Conservation (phyloP, 108 stramenopile species). For the Chaetoceros tenuissimus region DNA sequence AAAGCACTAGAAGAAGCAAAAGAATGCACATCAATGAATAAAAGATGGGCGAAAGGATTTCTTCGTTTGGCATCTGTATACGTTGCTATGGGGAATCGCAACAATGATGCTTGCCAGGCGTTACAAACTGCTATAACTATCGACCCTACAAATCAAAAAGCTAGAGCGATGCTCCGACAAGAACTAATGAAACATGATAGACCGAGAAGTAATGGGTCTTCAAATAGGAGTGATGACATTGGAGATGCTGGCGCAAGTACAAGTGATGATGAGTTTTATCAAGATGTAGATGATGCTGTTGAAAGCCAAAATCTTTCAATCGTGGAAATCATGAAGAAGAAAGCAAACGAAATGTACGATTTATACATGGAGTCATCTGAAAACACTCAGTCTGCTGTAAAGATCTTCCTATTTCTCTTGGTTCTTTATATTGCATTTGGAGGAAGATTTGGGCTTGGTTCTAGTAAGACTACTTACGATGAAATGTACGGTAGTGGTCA, state of each 20-base stretch:
- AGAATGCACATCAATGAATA: slow-evolving; percentile 58
- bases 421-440: slow-evolving; percentile 70
- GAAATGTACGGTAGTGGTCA: slow-evolving; percentile 28
- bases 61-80: slow-evolving; percentile 70
- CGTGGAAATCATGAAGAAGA: slow-evolving; percentile 16
- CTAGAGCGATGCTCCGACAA: slow-evolving; percentile 57
- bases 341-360: slow-evolving; percentile 19
- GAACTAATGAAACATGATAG: slow-evolving; percentile 23
- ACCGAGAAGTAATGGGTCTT: not conserved
- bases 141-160: slow-evolving; percentile 46
- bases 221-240: not conserved
- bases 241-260: not conserved
- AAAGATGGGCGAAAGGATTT: slow-evolving; percentile 72
- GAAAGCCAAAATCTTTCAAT: not conserved
- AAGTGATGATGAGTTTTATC: not conserved
- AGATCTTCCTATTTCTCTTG: slow-evolving; percentile 35
- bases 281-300: not conserved
- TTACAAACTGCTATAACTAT: slow-evolving; percentile 58
- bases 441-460: slow-evolving; percentile 68
- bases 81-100: slow-evolving; percentile 59
- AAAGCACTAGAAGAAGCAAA: not conserved
- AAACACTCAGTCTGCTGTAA: slow-evolving; percentile 33
- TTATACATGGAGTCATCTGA: slow-evolving; percentile 31
- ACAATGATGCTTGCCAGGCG: slow-evolving; percentile 76
- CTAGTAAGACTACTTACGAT: not conserved